Base-by-base conservation (phyloP, 1,284 basidiomycete species). In the Trametes hirsuta region DNA sequence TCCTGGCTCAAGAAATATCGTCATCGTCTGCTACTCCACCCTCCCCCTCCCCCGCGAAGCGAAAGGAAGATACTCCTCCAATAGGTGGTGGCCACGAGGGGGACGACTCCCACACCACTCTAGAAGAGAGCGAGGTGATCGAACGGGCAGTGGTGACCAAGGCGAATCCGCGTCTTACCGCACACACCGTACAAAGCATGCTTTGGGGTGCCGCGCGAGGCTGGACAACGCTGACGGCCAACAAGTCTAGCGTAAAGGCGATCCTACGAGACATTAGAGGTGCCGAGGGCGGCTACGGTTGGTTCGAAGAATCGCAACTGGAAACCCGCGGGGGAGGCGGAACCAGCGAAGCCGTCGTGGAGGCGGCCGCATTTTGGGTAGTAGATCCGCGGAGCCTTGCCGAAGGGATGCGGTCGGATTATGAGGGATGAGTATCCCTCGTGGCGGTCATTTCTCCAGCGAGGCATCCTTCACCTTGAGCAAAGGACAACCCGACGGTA, bases 221-320 rank as follows among this genome's bases (percentile, higher is more conserved):
- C 1, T 89, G 91, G 88, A 94, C 93, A 57, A 94, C 90, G 21
- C 76, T 94, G 48, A 92, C 90, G 5, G 90, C 91, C 18, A 94
- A 94, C 64, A 83, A 84, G 66, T 82, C 87, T 36, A 91, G 91
- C 63, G 84, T 93, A 34, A 86, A 84, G 69, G 85, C 87, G n/a
- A 79, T 94, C 39, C 69, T 92, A 63, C 79, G 81, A 61, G 87
- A 87, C 69, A 80, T 86, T 68, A 79, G 68, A 54, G 59, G 64
- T n/a, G 47, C 58, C 25, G 52, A 74, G 53, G 76, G 77, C 4
- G 70, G 72, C 2, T 74, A 68, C 56, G 65, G 58, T 22, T 65
- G 49, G 50, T 67, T 67, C 56, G 44, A 41, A 15, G 59, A 53
- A 4, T 30, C 18, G 5, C 30, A 44, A 25, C 40, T 34, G 8